Evolutionary conservation across 2,329 filamentous ascomycete genomes (phyloP), one percentile per base, ranked within the genome.

Genomic region (Pseudocercospora fuligena): DNA sequence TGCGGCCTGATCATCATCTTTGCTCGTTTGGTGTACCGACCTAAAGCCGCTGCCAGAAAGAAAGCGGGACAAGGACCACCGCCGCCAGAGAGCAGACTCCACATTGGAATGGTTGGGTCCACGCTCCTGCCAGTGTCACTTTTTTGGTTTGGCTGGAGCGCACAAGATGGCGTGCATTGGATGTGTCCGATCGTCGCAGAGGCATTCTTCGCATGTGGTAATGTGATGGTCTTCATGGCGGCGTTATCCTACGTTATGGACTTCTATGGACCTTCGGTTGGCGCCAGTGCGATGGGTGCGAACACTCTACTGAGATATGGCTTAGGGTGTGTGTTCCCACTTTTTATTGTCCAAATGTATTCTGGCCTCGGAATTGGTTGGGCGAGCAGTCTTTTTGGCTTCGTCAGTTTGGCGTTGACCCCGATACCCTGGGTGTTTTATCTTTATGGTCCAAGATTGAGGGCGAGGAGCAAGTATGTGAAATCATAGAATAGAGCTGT

Each of bases 261-360:
- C 59, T 72, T 77, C 3, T 81, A 80, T 49, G 79, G 79, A 1
- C 75, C 79, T 1, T 66, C 77, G 2, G 80, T 79, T 56, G 79
- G 79, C 1, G 72, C 79, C 1, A 78, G 75, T 0, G 79, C 79
- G 8, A 70, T 71, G 12, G 73, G 71, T 2, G 74, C 73, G 14
- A 73, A 73, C 16, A 75, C 73, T 67, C 49, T 76, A 21, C 54
- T 61, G 19, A 63, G 73, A 3, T 80, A 80, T 76, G 76, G 61
- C 65, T 67, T 51, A 63, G 79, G 25, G 71, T 72, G 75, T 23
- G 75, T 74, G 5, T 80, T 81, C 61, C 79, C 79, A 6, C 67
- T 82, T 12, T 82, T 83, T 60, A 76, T 77, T 2, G 72, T 78
- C 8, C 78, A 75, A 23, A 80, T 82, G 75, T 82, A 79, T 70